phyloP scores from a whole-genome alignment of 1,284 basidiomycete species.

The Kalmanozyma brasiliensis region DNA sequence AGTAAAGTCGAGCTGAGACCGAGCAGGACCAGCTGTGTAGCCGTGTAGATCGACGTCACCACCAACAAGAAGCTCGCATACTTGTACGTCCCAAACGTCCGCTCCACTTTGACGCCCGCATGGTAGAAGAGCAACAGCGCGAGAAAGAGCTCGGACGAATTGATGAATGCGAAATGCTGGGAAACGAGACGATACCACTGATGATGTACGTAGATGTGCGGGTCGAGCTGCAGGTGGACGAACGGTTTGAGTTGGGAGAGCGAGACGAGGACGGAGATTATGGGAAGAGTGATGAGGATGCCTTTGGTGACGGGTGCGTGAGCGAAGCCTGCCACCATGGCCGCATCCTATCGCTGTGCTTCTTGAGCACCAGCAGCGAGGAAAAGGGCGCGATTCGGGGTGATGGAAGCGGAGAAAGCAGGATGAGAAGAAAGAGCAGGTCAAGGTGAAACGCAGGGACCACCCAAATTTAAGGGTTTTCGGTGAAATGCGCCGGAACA shows the following conservation, averaged over 20 bases:
- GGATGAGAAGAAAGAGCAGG: neutral
- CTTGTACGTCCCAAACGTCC: constrained; percentile 85
- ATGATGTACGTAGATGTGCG: constrained; percentile 71
- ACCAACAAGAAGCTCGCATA: constrained; percentile 72
- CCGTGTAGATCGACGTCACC: constrained; percentile 15
- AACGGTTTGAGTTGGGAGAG: constrained; percentile 66
- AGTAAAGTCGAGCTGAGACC: neutral
- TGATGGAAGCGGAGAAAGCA: neutral
- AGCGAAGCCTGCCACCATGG: constrained; percentile 48
- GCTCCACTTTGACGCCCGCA: constrained; percentile 79
- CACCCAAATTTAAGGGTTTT: constrained; percentile 1
- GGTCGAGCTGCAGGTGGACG: constrained; percentile 64
- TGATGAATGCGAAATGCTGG: constrained; percentile 82
- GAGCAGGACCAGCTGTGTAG: constrained; percentile 14
- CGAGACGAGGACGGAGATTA: constrained; percentile 20
- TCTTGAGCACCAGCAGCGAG: too few relatives aligned
- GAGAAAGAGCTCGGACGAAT: constrained; percentile 84
- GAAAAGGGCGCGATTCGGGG: neutral
- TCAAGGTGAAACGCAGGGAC: constrained; percentile 3
- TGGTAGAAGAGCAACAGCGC: constrained; percentile 80
- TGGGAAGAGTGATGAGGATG: constrained; percentile 28
- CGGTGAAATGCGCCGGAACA: constrained; percentile 1
- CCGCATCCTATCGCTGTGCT: neutral
- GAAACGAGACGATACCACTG: constrained; percentile 85
- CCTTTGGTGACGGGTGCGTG: constrained; percentile 46